phyloP scores from a whole-genome alignment of 176 grass and related monocot species.

The Musa beccarii region DNA sequence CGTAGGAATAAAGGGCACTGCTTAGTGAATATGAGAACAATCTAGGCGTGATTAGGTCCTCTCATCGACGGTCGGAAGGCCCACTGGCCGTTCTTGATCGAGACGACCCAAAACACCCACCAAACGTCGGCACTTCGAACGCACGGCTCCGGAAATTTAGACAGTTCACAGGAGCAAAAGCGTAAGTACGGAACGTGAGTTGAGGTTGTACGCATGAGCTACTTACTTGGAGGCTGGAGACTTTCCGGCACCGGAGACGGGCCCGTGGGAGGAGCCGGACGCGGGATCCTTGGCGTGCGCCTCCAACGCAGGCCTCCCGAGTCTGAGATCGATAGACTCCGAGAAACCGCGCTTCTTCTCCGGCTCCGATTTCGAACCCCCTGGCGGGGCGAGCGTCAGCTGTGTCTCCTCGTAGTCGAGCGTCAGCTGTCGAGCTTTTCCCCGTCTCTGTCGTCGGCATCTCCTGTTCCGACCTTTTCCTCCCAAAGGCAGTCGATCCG shows the following conservation, averaged over 20 bases:
- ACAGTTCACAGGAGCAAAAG: too few species aligned
- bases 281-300: neutral
- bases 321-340: neutral
- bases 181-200: too few species aligned
- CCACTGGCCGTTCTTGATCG: too few species aligned
- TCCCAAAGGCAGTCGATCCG: too few species aligned
- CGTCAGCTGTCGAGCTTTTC: conserved; percentile 66
- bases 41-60: too few species aligned
- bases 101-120: too few species aligned
- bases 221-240: conserved; percentile 57
- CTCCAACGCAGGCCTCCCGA: neutral
- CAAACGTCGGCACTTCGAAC: too few species aligned
- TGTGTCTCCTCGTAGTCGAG: conserved; percentile 92
- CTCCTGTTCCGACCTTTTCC: neutral
- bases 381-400: conserved; percentile 71
- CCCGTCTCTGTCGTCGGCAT: conserved; percentile 38
- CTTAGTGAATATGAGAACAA: too few species aligned
- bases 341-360: conserved; percentile 14
- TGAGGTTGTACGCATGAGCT: too few species aligned
- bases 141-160: neutral
- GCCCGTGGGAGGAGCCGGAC: neutral
- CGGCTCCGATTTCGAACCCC: conserved; percentile 19
- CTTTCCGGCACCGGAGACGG: conserved; percentile 24
- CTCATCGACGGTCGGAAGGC: too few species aligned
- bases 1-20: too few species aligned